Conservation (phyloP, 306 rosid genomes). For the Quercus gilva region DNA sequence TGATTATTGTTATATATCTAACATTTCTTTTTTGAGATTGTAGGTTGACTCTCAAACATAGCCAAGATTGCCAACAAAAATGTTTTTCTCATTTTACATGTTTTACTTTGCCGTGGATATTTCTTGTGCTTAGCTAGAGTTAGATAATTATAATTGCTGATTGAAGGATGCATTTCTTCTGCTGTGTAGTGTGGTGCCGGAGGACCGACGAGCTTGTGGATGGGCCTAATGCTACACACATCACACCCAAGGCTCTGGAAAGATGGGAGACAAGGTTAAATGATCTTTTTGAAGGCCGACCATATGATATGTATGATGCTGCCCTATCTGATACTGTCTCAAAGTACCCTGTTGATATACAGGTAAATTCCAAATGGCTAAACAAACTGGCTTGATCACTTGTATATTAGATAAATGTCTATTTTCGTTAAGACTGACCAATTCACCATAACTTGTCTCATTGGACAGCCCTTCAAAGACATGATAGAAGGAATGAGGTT, state of each 20-base stretch:
- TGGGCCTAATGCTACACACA: conserved; percentile 95
- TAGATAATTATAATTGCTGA: not conserved
- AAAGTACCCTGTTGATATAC: conserved; percentile 83
- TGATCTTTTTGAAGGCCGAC: conserved; percentile 78
- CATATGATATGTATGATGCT: conserved; percentile 95
- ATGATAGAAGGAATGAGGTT: conserved; percentile 97
- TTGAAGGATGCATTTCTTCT: conserved; percentile 10
- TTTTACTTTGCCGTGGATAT: not conserved
- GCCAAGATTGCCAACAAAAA: too few relatives aligned
- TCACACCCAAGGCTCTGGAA: conserved; percentile 89
- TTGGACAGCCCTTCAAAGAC: conserved; percentile 84
- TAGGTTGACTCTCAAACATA: too few relatives aligned
- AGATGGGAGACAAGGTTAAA: conserved; percentile 76
- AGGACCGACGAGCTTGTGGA: conserved; percentile 96
- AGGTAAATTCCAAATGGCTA: conserved; percentile 44
- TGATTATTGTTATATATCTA: too few relatives aligned
- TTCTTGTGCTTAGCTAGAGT: not conserved
- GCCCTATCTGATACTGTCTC: conserved; percentile 80
- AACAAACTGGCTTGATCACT: too few relatives aligned
- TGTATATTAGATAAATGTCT: too few relatives aligned
- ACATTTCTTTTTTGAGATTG: too few relatives aligned
- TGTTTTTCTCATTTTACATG: not conserved
- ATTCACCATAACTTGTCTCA: conserved; percentile 10
- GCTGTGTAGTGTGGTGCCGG: conserved; percentile 86
- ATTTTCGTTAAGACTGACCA: too few relatives aligned